Percentiles rank a stretch among this genome's conserved stretches.
Conservation (phyloP, 176 grass and related monocot genomes). For the Oryza australiensis region DNA sequence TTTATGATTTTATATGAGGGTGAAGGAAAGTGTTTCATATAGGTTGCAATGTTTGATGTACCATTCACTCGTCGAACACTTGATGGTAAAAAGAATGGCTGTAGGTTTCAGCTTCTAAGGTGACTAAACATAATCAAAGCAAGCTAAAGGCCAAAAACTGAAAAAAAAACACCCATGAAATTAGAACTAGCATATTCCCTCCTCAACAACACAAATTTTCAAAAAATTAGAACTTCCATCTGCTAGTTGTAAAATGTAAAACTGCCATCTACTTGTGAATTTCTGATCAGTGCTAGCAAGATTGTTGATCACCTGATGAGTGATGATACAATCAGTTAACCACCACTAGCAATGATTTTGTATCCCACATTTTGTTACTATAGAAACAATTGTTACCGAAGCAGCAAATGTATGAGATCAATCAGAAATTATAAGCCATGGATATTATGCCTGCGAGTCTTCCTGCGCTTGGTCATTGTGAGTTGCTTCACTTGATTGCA, state of each 20-base stretch:
- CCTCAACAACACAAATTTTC: no score
- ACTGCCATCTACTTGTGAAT: neutral
- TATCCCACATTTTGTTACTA: neutral
- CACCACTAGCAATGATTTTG: neutral
- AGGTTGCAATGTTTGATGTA: neutral
- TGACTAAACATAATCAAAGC: neutral
- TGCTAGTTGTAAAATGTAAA: neutral
- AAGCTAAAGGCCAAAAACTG: neutral
- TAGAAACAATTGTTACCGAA: neutral
- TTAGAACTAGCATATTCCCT: no score
- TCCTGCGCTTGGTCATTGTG: neutral
- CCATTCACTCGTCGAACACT: neutral
- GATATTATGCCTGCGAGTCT: conserved; percentile 17
- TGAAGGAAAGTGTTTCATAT: no score
- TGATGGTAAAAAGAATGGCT: neutral
- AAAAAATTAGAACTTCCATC: neutral
- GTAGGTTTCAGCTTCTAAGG: no score
- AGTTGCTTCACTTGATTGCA: conserved; percentile 21
- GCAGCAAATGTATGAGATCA: neutral
- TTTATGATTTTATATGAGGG: neutral
- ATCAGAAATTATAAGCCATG: neutral
- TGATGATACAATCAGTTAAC: neutral
- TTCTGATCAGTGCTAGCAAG: neutral
- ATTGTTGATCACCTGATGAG: neutral
- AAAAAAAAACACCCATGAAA: neutral